Percentiles rank a stretch among this genome's conserved stretches.
Conservation (phyloP, 2,329 filamentous ascomycete species). For the Aspergillus tubingensis region DNA sequence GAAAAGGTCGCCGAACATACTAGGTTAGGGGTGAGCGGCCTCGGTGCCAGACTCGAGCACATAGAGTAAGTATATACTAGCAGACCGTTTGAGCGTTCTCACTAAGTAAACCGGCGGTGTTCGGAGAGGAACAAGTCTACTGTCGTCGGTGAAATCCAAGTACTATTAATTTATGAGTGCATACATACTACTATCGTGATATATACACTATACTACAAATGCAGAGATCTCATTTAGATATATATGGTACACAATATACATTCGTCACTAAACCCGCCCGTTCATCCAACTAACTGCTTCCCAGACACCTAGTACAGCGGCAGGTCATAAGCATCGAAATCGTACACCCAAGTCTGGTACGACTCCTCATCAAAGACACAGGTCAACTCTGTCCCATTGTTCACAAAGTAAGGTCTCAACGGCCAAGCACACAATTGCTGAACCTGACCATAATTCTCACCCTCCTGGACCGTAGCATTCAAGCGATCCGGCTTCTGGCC, state of each 20-base stretch:
- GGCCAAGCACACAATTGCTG: conserved; percentile 40
- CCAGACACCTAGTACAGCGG: not conserved
- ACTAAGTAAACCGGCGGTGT: no score
- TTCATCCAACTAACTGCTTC: not conserved
- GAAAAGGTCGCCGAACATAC: no score
- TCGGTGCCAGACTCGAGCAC: no score
- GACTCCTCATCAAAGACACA: conserved; percentile 15
- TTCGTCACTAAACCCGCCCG: not conserved
- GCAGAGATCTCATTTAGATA: no score
- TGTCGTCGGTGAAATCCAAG: no score
- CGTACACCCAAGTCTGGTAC: not conserved
- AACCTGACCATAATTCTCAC: conserved; percentile 33
- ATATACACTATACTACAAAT: no score
- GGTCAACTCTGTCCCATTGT: conserved; percentile 6
- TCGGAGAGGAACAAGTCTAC: no score
- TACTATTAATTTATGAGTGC: no score
- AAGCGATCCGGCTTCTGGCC: conserved; percentile 48
- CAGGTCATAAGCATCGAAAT: not conserved
- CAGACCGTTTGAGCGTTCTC: no score
- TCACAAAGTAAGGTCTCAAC: conserved; percentile 34
- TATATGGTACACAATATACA: not conserved
- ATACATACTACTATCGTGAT: no score
- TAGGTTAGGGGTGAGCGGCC: no score
- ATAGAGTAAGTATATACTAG: no score
- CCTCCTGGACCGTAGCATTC: conserved; percentile 42